These are phyloP conservation scores for Streptanthus diversifolius DNA, from an alignment of 345 rosid genomes.

Conservation along the genomic window DNA sequence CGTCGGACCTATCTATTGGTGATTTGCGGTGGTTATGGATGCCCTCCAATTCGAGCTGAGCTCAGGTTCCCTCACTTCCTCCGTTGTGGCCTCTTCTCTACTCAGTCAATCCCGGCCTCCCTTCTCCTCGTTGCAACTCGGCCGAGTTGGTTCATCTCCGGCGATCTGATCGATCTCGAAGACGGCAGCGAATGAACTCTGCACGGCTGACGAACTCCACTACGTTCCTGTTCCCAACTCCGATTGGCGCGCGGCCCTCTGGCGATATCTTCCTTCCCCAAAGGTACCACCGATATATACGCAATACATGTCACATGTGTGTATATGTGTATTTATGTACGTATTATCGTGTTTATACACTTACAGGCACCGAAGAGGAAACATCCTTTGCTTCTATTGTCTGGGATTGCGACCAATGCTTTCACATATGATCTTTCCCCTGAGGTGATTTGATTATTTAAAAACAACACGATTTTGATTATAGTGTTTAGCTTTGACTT, in stretches of 20 bases:
- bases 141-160: slow-evolving; percentile 12
- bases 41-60: slow-evolving; percentile 42
- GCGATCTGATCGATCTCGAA: not conserved
- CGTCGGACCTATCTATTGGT: not conserved
- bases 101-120: not conserved
- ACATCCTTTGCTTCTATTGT: slow-evolving; percentile 71
- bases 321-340: not conserved
- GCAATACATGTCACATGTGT: not conserved
- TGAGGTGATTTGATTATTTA: slow-evolving; percentile 37
- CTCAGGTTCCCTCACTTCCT: slow-evolving; percentile 32
- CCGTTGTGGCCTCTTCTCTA: slow-evolving; percentile 21
- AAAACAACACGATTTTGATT: not conserved
- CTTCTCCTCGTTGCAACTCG: slow-evolving; percentile 14
- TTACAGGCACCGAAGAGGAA: slow-evolving; percentile 53
- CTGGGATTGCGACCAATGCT: slow-evolving; percentile 79
- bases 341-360: not conserved
- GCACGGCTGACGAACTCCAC: slow-evolving; percentile 94
- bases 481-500: not conserved
- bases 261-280: slow-evolving; percentile 79
- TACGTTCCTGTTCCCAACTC: slow-evolving; percentile 63
- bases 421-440: slow-evolving; percentile 74
- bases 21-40: slow-evolving; percentile 18
- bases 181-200: slow-evolving; percentile 22
- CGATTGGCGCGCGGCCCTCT: slow-evolving; percentile 84
- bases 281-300: slow-evolving; percentile 18